Evolutionary conservation across 805 yeast genomes (phyloP).

Genomic region (Kuraishia piskuri): DNA sequence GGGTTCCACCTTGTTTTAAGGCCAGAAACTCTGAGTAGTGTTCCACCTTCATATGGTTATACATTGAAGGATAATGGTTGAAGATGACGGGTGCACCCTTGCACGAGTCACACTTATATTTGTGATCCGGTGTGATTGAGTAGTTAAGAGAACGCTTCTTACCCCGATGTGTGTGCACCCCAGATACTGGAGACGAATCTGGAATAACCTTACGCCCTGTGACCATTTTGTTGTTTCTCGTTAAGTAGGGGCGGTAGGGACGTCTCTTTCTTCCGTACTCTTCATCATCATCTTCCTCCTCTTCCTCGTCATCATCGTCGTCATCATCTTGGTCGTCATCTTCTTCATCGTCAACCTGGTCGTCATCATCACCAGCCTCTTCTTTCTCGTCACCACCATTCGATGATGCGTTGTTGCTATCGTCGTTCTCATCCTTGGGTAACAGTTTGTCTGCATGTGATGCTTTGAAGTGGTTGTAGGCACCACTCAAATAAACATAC

Average conservation of each 20-base stretch:
- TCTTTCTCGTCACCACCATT: constrained; percentile 3
- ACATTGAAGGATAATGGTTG: constrained; percentile 12
- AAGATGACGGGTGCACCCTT: constrained; percentile 5
- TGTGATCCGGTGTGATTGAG: constrained; percentile 12
- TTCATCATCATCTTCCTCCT: constrained; percentile 3
- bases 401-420: neutral
- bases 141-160: constrained; percentile 9
- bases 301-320: constrained; percentile 1
- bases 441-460: neutral
- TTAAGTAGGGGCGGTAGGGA: neutral
- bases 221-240: constrained; percentile 1
- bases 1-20: neutral
- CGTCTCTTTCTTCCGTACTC: constrained; percentile 8
- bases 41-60: constrained; percentile 11
- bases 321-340: constrained; percentile 1
- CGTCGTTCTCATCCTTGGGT: neutral
- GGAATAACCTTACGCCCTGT: constrained; percentile 2
- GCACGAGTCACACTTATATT: constrained; percentile 14
- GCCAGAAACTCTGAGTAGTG: constrained; percentile 13
- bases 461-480: neutral
- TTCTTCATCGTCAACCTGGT: neutral
- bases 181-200: neutral
- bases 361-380: neutral
- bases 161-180: constrained; percentile 1
- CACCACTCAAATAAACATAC: neutral